phyloP scores from a whole-genome alignment of 305 asterid species.

The Fraxinus dipetala region DNA sequence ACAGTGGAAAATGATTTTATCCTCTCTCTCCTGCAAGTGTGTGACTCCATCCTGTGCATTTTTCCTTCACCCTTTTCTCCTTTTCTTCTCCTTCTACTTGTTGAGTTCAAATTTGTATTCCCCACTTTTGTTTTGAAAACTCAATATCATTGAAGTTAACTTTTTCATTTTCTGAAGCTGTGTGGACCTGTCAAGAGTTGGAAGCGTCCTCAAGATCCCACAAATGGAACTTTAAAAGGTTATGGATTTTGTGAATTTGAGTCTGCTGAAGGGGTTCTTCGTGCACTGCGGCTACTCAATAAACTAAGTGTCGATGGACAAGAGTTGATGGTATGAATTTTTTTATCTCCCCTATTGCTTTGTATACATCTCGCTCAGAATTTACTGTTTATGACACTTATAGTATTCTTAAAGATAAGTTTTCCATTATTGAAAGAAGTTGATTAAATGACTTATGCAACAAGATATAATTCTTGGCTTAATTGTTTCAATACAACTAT shows the following conservation, averaged over 20 bases:
- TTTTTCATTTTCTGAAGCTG: slow-evolving; percentile 52
- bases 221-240: slow-evolving; percentile 75
- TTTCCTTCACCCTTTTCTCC: slow-evolving; percentile 1
- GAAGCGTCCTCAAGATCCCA: slow-evolving; percentile 95
- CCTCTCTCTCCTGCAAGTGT: slow-evolving; percentile 81
- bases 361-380: slow-evolving; percentile 5
- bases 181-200: slow-evolving; percentile 98
- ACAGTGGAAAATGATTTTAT: slow-evolving; percentile 91
- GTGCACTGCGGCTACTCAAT: slow-evolving; percentile 80
- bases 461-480: slow-evolving; percentile 11
- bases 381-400: slow-evolving; percentile 3
- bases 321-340: slow-evolving; percentile 71
- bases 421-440: slow-evolving; percentile 11
- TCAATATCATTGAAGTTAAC: slow-evolving; percentile 29
- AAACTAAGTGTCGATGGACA: slow-evolving; percentile 89
- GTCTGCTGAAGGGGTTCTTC: slow-evolving; percentile 94
- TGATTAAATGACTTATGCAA: not conserved
- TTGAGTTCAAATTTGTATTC: slow-evolving; percentile 9
- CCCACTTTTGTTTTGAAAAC: too few relatives aligned
- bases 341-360: slow-evolving; percentile 20
- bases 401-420: not conserved
- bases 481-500: not conserved
- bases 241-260: slow-evolving; percentile 98
- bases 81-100: slow-evolving; percentile 5
- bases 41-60: slow-evolving; percentile 21